Base-by-base conservation (phyloP, 2,329 filamentous ascomycete species). In the Colletotrichum musae region DNA sequence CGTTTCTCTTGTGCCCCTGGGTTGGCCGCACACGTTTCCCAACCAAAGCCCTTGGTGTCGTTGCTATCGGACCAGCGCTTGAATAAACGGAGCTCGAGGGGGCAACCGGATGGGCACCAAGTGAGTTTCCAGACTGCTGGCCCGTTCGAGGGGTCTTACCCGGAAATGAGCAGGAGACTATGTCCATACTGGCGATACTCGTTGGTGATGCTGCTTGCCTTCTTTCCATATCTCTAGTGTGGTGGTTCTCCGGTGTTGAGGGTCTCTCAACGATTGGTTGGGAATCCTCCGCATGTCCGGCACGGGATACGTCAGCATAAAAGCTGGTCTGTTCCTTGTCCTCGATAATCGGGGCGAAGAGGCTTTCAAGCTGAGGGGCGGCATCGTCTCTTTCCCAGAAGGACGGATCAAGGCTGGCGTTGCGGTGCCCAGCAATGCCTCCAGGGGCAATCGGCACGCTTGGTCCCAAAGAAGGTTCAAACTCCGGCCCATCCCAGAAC, bases 401-500 rank as follows among this genome's bases (percentile, higher is more conserved):
- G 2, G 80, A 84, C 1, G 88, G 88, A 64, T 89, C 86, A 60
- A 89, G 75, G 41, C 77, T 82, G 7, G 87, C 83, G 76, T 91
- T 83, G 74, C 89, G 82, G 75, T 88, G 84, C 21, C 90, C 92
- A 26, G 86, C 86, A 66, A 91, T 86, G n/a, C 92, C 94, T 47
- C 95, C 94, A 4, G 94, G 94, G 0, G 87, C 79, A 57, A 97
- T 92, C 15, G 92, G 89, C 18, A 88, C 85, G 28, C 93, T 89
- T 4, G 90, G 85, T 15, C 86, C 87, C 13, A 89, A 83, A 52
- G 89, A 87, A 1, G 85, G 83, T 72, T 91, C 86, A 43, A 91
- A 91, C 54, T 93, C 89, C 0, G 89, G 84, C 0, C 88, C 88
- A 71, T 97, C 93, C 95, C 96, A 99, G 78, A 95, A 97, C 64